phyloP scores from a whole-genome alignment of 805 yeast species.

The Debaryomyces maramus region DNA sequence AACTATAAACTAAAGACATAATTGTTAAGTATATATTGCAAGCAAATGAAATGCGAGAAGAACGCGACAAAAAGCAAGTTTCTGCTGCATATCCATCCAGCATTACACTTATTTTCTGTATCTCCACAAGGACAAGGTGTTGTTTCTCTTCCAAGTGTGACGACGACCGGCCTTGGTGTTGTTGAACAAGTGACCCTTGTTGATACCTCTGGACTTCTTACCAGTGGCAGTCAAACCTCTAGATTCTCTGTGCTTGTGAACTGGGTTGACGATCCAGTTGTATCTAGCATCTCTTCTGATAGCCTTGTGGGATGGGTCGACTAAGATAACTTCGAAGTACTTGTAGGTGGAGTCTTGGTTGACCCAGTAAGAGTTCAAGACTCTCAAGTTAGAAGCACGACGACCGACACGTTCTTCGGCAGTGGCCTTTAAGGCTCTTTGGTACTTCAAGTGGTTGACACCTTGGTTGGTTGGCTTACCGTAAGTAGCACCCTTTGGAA shows the following conservation, averaged over 20 bases:
- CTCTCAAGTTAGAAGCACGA: constrained; percentile 98
- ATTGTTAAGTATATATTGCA: not conserved
- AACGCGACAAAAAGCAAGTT: not conserved
- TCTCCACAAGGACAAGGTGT: constrained; percentile 99
- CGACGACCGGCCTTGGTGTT: constrained; percentile 98
- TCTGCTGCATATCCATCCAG: not conserved
- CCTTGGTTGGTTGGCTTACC: constrained; percentile 99
- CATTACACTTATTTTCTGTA: constrained; percentile 72
- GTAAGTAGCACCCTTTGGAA: constrained; percentile 99
- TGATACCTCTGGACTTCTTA: constrained; percentile 99
- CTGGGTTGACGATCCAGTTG: constrained; percentile 99
- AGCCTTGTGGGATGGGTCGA: constrained; percentile 98
- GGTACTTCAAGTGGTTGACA: constrained; percentile 98
- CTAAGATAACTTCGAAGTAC: constrained; percentile 96
- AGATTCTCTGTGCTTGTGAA: constrained; percentile 99
- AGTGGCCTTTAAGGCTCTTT: constrained; percentile 94
- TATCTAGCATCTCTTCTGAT: constrained; percentile 97
- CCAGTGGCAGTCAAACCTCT: constrained; percentile 99
- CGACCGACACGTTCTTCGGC: constrained; percentile 99
- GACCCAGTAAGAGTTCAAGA: constrained; percentile 99
- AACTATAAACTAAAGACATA: not conserved
- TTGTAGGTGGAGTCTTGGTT: constrained; percentile 99
- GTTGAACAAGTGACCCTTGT: constrained; percentile 99
- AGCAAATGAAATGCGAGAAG: not conserved
- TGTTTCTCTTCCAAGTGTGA: constrained; percentile 99